Percentiles rank a stretch among this genome's conserved stretches.
Evolutionary conservation across 352 stramenopile species (phyloP).

Genomic region (Globisporangium echinulatum): DNA sequence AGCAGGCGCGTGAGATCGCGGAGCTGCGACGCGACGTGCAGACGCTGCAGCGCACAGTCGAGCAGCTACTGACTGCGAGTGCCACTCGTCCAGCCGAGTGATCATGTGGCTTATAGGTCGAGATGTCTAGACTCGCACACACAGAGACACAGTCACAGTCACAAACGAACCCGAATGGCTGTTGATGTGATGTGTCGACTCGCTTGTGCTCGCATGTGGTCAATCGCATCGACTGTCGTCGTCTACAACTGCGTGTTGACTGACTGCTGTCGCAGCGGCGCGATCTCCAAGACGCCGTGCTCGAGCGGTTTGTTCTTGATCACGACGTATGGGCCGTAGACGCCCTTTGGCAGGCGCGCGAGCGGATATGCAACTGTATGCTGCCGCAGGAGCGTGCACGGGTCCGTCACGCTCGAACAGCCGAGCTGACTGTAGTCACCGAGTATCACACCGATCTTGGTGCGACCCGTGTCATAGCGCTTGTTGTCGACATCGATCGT

Average conservation of each 20-base stretch:
- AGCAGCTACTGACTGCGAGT: constrained; percentile 10
- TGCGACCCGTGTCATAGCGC: constrained; percentile 54
- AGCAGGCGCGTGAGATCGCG: constrained; percentile 23
- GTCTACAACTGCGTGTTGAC: no score
- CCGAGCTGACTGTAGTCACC: constrained; percentile 67
- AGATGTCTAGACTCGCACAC: neutral
- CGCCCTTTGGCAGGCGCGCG: constrained; percentile 47
- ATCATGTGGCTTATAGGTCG: neutral
- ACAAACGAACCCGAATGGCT: no score
- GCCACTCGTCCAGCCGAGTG: constrained; percentile 1
- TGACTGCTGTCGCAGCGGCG: constrained; percentile 15
- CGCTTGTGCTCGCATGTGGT: no score
- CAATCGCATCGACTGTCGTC: neutral
- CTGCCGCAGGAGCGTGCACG: constrained; percentile 52
- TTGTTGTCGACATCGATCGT: constrained; percentile 23
- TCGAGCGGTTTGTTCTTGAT: constrained; percentile 83
- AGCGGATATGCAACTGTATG: constrained; percentile 67
- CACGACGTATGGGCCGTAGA: constrained; percentile 61
- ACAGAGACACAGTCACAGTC: neutral
- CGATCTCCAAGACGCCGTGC: constrained; percentile 54
- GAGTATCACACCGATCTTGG: constrained; percentile 66
- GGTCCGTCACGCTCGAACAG: constrained; percentile 66
- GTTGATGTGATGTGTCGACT: no score
- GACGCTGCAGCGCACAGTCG: constrained; percentile 18
- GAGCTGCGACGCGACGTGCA: constrained; percentile 20